Evolutionary conservation across 2,329 filamentous ascomycete species (phyloP), one percentile per base, ranked within the genome.

Genomic region (Ampelomyces quisqualis): DNA sequence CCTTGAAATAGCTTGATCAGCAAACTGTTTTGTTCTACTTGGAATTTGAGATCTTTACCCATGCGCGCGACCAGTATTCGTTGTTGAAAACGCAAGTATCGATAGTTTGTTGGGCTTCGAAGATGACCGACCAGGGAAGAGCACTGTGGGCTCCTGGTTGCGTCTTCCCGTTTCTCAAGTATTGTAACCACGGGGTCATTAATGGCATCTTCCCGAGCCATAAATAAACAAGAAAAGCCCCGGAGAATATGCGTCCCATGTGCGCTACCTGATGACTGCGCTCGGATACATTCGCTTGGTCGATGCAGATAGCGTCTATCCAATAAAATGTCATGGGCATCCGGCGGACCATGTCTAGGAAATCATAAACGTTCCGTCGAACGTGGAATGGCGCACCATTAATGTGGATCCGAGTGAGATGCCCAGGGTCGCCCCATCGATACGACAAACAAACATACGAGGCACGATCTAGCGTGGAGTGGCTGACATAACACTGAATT

Each of bases 241-340:
- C 14, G 3, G 38, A 30, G n/a, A 43, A 55, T 2, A 50, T 47
- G 4, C 31, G 18, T 5, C 43, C 46, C 51, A 55, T 55, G 10
- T 51, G 40, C 4, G 34, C 23, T 13, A 55, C 40, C 22, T 55
- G 51, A 17, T 41, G 38, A n/a, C 47, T 49, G 4, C 42, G 22
- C 26, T 49, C 46, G 1, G 20, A 11, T 6, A 29, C 27, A 10
- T 43, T 38, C 2, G 33, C 19, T 20, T 49, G 46, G 24, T 49
- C 32, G 18, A 49, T 46, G 21, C 43, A 46, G 7, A 49, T 28
- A 10, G 43, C 38, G 18, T 49, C 46, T 27, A 49, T 43, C 46
- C 43, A 49, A 34, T 38, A 45, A 7, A 28, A 38, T n/a, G 15
- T 34, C 23, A 21, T 38, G 7, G 24, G 33, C 27, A 37, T 28